Evolutionary conservation across 257 asterid species (phyloP).

Genomic region (Solanum ossicruentum): DNA sequence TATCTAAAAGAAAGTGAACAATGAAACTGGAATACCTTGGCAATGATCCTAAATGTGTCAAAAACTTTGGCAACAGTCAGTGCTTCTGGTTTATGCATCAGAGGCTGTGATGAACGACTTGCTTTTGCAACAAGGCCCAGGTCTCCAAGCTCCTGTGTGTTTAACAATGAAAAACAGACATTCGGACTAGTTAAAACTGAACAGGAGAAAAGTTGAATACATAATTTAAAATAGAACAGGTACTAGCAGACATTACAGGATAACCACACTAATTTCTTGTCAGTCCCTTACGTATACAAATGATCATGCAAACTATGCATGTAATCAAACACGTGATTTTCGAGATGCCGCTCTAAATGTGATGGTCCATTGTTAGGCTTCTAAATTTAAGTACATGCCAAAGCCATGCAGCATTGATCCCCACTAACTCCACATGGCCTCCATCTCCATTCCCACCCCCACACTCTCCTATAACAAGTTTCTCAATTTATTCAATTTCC

Average conservation of each 20-base stretch:
- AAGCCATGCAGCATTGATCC: neutral
- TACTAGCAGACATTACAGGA: neutral
- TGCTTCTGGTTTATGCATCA: conserved; percentile 79
- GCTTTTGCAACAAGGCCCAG: conserved; percentile 92
- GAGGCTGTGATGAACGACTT: conserved; percentile 81
- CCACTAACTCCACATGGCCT: neutral
- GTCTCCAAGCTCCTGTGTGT: conserved; percentile 73
- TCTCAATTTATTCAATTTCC: neutral
- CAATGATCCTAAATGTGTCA: conserved; percentile 63
- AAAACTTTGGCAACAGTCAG: conserved; percentile 78
- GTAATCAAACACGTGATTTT: neutral
- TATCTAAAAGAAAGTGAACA: neutral
- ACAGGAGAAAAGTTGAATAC: neutral
- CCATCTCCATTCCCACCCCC: neutral
- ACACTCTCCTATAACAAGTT: neutral
- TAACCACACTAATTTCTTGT: neutral
- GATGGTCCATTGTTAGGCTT: neutral
- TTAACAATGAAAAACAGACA: neutral
- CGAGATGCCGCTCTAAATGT: neutral
- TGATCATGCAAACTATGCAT: neutral
- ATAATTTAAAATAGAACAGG: neutral
- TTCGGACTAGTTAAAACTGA: neutral
- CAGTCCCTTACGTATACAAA: neutral
- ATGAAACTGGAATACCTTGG: conserved; percentile 40
- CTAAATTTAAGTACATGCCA: neutral